These are phyloP conservation scores for Lasiodiplodia hormozganensis DNA, from an alignment of 2,329 filamentous ascomycete species.

Conservation along the genomic window DNA sequence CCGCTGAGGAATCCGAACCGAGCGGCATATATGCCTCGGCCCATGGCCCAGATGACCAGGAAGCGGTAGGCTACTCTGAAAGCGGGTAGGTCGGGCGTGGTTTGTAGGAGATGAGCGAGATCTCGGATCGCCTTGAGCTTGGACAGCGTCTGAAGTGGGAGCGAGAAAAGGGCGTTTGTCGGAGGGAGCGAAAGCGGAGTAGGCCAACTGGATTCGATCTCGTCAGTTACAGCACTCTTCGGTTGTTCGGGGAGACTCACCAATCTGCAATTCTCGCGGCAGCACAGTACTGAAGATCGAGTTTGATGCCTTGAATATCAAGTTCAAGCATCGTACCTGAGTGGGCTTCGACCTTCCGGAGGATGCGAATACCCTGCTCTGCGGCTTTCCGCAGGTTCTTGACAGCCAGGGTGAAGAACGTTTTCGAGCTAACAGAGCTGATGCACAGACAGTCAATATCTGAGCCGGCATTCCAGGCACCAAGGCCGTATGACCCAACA, in stretches of 20 bases:
- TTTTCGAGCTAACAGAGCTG: slow-evolving; percentile 65
- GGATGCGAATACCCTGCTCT: slow-evolving; percentile 54
- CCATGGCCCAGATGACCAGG: slow-evolving; percentile 68
- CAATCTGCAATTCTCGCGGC: slow-evolving; percentile 62
- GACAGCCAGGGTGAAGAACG: slow-evolving; percentile 66
- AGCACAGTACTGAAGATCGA: slow-evolving; percentile 72
- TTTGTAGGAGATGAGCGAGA: slow-evolving; percentile 64
- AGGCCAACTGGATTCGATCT: slow-evolving; percentile 41
- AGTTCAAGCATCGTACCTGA: slow-evolving; percentile 71
- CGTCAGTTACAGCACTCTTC: neutral
- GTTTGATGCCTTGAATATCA: slow-evolving; percentile 62
- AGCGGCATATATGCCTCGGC: slow-evolving; percentile 68
- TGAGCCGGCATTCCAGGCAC: slow-evolving; percentile 66
- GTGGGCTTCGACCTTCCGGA: slow-evolving; percentile 65
- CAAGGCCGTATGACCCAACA: slow-evolving; percentile 71
- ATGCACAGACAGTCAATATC: slow-evolving; percentile 73
- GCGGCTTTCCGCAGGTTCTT: slow-evolving; percentile 61
- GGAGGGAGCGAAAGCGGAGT: slow-evolving; percentile 52
- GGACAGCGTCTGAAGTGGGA: slow-evolving; percentile 63
- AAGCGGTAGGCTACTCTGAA: slow-evolving; percentile 67
- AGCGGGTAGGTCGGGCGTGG: slow-evolving; percentile 64
- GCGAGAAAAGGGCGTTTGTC: slow-evolving; percentile 61
- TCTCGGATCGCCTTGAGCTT: slow-evolving; percentile 72
- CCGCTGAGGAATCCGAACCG: slow-evolving; percentile 71
- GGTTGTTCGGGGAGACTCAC: slow-evolving; percentile 35